Evolutionary conservation across 257 asterid genomes (phyloP).

Genomic region (Lavandula angustifolia): DNA sequence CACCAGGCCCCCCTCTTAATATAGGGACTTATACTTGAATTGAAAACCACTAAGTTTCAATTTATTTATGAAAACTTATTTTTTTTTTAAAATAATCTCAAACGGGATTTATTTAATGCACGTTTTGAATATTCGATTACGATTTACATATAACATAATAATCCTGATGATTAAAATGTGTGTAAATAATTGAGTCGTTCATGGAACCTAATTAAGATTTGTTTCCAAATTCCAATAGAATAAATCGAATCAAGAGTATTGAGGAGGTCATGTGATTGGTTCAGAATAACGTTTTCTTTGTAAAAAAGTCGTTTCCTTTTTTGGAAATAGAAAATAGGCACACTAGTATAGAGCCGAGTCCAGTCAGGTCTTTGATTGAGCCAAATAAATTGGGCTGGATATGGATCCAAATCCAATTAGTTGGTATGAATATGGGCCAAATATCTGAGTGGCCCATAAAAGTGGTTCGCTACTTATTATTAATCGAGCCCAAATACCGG

Average conservation of each 20-base stretch:
- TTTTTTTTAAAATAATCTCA: too few species aligned
- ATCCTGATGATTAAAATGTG: too few species aligned
- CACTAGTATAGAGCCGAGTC: too few species aligned
- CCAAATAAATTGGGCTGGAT: too few species aligned
- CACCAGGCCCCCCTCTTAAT: background rate
- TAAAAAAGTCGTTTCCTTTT: background rate
- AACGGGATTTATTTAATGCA: too few species aligned
- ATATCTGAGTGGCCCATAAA: too few species aligned
- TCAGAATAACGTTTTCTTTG: background rate
- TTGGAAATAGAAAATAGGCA: background rate
- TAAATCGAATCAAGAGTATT: conserved; percentile 3
- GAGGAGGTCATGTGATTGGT: conserved; percentile 17
- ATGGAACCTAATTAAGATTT: background rate
- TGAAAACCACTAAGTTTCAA: background rate
- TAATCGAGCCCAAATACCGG: background rate
- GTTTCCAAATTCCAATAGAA: background rate
- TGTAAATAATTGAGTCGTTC: background rate
- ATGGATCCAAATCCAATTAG: too few species aligned
- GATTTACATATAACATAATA: too few species aligned
- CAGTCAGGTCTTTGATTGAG: too few species aligned
- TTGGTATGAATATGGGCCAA: too few species aligned
- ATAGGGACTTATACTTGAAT: background rate
- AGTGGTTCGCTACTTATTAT: background rate
- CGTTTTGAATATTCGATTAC: too few species aligned
- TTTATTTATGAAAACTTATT: background rate